Conservation (phyloP, 148 eudicot genomes). For the Silene uniflora region DNA sequence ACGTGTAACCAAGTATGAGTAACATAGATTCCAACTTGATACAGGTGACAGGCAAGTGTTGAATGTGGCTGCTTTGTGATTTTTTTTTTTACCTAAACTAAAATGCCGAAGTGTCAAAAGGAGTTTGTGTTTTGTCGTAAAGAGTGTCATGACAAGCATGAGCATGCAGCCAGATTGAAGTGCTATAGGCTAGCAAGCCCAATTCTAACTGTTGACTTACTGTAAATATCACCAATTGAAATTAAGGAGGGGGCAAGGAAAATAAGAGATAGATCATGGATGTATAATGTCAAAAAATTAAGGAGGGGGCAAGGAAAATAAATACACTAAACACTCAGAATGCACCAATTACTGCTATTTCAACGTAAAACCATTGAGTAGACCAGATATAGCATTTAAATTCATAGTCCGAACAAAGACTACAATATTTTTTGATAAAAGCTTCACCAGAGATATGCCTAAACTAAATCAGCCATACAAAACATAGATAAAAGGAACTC, state of each 20-base stretch:
- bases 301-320: neutral
- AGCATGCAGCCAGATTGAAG: neutral
- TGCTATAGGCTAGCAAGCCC: neutral
- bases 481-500: neutral
- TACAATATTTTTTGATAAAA: neutral
- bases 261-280: neutral
- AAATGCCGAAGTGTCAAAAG: neutral
- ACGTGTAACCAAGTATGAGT: no score
- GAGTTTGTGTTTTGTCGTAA: neutral
- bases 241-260: neutral
- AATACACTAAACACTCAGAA: neutral
- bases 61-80: no score
- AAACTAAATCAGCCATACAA: conserved; percentile 8
- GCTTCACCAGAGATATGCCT: neutral
- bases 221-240: neutral
- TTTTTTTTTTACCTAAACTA: no score
- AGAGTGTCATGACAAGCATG: neutral
- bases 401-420: no score
- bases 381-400: neutral
- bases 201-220: no score
- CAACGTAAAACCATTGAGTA: neutral
- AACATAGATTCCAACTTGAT: no score
- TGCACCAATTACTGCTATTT: neutral
- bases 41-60: no score
- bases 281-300: neutral